These are phyloP conservation scores for Byssoonygena ceratinophila DNA, from an alignment of 2,329 filamentous ascomycete genomes.

Conservation along the genomic window DNA sequence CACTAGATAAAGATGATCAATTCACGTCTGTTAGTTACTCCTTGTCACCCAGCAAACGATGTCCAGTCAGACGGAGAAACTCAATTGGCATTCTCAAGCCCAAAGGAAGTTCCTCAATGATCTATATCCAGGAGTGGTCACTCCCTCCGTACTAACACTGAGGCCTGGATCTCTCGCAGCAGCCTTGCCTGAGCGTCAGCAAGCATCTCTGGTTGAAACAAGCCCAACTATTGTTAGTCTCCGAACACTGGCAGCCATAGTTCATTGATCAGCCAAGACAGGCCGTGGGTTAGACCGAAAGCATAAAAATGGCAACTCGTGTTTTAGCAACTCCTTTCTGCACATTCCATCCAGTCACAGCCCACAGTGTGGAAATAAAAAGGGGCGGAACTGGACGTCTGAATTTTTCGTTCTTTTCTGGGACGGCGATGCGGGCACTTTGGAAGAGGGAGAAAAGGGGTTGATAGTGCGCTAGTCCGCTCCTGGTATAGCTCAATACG, in stretches of 20 bases:
- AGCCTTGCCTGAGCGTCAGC: not conserved
- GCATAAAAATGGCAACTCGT: not conserved
- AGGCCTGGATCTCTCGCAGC: not conserved
- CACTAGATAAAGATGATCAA: constrained; percentile 12
- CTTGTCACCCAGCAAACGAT: not conserved
- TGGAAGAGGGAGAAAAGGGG: constrained; percentile 1
- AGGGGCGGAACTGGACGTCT: not conserved
- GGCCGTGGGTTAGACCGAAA: not conserved
- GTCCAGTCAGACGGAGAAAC: not conserved
- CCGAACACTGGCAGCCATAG: not conserved
- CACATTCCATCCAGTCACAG: constrained; percentile 1
- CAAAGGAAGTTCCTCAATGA: not conserved
- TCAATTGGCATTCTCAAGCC: not conserved
- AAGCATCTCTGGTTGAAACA: not conserved
- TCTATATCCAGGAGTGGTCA: not conserved
- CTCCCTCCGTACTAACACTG: not conserved
- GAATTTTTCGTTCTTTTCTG: not conserved
- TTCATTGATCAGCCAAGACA: not conserved
- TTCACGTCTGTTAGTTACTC: not conserved
- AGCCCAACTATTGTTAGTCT: not conserved
- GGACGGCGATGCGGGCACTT: no score
- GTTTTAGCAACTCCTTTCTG: not conserved
- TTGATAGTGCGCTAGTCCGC: not conserved
- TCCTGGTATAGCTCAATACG: not conserved
- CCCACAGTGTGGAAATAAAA: not conserved